phyloP scores from a whole-genome alignment of 139 green algal species.

The Closterium sp. region DNA sequence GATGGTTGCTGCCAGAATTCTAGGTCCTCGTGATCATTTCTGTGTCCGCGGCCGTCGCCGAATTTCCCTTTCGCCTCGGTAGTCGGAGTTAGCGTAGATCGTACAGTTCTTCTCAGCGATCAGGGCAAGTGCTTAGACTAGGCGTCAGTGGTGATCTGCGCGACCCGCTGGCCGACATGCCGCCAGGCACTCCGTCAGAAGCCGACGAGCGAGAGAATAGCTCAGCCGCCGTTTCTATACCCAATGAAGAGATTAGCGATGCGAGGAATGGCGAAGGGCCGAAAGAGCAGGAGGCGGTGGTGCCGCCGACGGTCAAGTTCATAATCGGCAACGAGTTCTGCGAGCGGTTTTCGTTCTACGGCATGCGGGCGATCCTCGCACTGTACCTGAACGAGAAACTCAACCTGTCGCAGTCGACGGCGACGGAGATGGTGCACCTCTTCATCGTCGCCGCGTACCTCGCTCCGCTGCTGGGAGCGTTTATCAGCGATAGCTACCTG shows the following conservation, averaged over 20 bases:
- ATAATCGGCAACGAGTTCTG: conserved; percentile 62
- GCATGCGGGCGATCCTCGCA: conserved; percentile 53
- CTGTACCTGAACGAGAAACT: conserved; percentile 49
- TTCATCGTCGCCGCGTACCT: conserved; percentile 93
- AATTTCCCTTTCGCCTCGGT: no score
- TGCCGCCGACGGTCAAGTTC: conserved; percentile 43
- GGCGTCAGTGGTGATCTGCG: neutral
- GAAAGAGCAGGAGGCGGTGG: conserved; percentile 1
- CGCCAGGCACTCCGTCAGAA: neutral
- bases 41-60: no score
- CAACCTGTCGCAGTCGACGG: conserved; percentile 4
- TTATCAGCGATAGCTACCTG: conserved; percentile 78
- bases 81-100: no score
- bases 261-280: neutral
- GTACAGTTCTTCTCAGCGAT: no score
- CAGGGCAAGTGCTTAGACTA: no score
- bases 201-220: neutral
- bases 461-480: conserved; percentile 87
- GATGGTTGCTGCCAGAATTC: no score
- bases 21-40: no score
- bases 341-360: conserved; percentile 58
- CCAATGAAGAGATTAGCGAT: neutral
- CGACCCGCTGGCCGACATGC: neutral
- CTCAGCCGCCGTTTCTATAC: neutral
- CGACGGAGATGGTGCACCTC: conserved; percentile 66